These are phyloP conservation scores for Talaromyces sp. DNA, from an alignment of 2,329 filamentous ascomycete species.

Conservation along the genomic window DNA sequence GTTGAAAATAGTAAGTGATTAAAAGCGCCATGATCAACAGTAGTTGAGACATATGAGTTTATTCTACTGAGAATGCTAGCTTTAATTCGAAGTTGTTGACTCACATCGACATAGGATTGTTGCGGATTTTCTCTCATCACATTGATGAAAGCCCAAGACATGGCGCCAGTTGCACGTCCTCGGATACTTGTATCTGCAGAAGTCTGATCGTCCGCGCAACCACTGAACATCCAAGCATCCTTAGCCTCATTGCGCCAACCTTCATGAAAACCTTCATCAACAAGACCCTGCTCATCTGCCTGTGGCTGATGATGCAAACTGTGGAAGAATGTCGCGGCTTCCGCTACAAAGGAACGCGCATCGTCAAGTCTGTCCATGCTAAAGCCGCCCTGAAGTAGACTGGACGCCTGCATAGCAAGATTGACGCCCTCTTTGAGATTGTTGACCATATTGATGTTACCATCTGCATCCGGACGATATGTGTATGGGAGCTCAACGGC, in stretches of 20 bases:
- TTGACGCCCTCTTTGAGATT: conserved; percentile 52
- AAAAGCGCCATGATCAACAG: neutral
- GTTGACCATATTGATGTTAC: conserved; percentile 55
- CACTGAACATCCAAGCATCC: conserved; percentile 51
- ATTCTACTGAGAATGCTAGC: neutral
- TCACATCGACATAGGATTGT: conserved; percentile 16
- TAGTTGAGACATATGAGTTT: neutral
- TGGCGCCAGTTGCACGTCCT: conserved; percentile 32
- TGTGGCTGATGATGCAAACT: conserved; percentile 32
- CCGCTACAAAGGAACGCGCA: conserved; percentile 16
- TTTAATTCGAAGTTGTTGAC: neutral
- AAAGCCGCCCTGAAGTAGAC: conserved; percentile 49
- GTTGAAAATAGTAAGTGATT: conserved; percentile 18
- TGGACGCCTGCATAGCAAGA: conserved; percentile 49
- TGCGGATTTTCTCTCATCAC: conserved; percentile 16
- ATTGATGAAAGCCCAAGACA: conserved; percentile 18
- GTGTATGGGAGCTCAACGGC: conserved; percentile 58
- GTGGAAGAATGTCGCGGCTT: conserved; percentile 16
- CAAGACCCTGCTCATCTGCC: conserved; percentile 43
- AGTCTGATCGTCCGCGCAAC: conserved; percentile 52
- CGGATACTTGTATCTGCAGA: conserved; percentile 48
- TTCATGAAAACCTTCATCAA: conserved; percentile 43
- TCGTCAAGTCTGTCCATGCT: conserved; percentile 15
- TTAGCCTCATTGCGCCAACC: conserved; percentile 47
- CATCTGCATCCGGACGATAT: conserved; percentile 55